Evolutionary conservation across 257 asterid genomes (phyloP), one percentile per base, ranked within the genome.

Genomic region (Solanum stenotomum): DNA sequence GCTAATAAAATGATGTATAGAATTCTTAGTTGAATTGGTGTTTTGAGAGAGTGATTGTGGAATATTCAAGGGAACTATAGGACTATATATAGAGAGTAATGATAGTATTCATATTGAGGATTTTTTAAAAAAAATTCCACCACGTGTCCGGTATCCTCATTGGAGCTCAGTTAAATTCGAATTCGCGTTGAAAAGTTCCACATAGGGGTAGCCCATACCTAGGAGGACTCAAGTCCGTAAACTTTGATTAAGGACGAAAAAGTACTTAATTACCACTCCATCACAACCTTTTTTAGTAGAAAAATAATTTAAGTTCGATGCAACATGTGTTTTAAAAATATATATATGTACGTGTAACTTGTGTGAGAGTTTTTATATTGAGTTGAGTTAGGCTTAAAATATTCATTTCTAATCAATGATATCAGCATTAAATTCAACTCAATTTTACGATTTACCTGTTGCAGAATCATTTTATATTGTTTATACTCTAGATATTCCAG

Each of bases 71-170:
- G 34, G 8, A 44, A 12, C 61, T 77, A 56, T 56, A n/a, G 37
- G 6, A 38, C 35, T 77, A 38, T 77, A 38, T 77, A 38, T 40
- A 70, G 77, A 40, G 22, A 38, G 23, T 23, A 38, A 77, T 40
- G 23, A 8, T 22, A 37, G 11, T 6, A 23, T 37, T 22, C 16
- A 9, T 35, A 23, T 52, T 18, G 23, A 18, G n/a, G n/a, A 52
- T 2, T 52, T 16, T 52, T 18, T 2, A 0, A 0, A 0, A 15
- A 49, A 15, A 5, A 42, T 12, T 52, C 22, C 63, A 52, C 8
- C 1, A 52, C 4, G 10, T 5, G 23, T 16, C 0, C 1, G 10
- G 22, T 16, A 52, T 1, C 23, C 23, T 52, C 23, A 6, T 52
- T 52, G 8, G 63, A 52, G 63, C 22, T 4, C 3, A 16, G 10